Conservation (phyloP, 441 rosid species). For the Populus hybrid region DNA sequence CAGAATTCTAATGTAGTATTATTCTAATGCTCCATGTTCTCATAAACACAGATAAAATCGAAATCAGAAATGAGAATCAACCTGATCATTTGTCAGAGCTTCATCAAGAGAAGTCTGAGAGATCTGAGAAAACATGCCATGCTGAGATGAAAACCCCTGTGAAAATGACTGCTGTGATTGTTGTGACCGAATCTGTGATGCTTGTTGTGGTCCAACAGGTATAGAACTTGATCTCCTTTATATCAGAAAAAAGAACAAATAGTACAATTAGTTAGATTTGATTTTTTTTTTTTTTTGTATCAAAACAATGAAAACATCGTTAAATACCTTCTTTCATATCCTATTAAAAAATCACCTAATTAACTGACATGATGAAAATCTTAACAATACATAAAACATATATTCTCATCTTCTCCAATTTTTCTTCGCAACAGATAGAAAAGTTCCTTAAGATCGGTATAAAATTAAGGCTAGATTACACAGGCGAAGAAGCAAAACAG, state of each 20-base stretch:
- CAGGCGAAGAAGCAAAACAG: not conserved
- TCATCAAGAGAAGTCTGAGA: slow-evolving; percentile 74
- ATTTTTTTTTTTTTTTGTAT: not conserved
- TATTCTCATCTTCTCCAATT: not conserved
- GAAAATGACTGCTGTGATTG: slow-evolving; percentile 84
- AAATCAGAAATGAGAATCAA: slow-evolving; percentile 22
- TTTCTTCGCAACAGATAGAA: not conserved
- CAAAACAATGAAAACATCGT: not conserved
- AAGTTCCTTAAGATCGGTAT: not conserved
- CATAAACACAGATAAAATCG: not conserved
- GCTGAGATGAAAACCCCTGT: slow-evolving; percentile 85
- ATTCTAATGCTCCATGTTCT: not conserved
- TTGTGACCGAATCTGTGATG: slow-evolving; percentile 66
- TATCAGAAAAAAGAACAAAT: slow-evolving; percentile 8
- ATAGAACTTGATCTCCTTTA: slow-evolving; percentile 54
- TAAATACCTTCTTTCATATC: not conserved
- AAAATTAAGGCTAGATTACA: not conserved
- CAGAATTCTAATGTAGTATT: not conserved
- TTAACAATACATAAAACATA: not conserved
- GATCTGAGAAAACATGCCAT: slow-evolving; percentile 71
- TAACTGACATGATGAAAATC: not conserved
- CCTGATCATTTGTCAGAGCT: slow-evolving; percentile 56
- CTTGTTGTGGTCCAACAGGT: slow-evolving; percentile 49
- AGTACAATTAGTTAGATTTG: not conserved
- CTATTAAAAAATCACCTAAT: not conserved